Conservation (phyloP, 495 filamentous ascomycete genomes). For the Xylaria curta region DNA sequence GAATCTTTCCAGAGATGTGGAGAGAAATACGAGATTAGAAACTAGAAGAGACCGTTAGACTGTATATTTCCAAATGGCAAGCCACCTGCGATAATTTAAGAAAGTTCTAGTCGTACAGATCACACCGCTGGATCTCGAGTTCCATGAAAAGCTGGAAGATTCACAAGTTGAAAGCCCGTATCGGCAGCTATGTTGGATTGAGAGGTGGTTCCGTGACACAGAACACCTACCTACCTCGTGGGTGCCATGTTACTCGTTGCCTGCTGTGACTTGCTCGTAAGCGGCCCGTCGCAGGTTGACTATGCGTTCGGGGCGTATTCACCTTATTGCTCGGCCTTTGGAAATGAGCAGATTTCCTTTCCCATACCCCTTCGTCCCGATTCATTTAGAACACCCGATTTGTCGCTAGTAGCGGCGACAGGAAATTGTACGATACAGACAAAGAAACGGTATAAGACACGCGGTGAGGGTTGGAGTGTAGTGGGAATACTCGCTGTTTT, state of each 20-base stretch:
- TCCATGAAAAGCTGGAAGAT: slow-evolving; percentile 8
- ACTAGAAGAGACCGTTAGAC: neutral
- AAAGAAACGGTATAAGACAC: slow-evolving; percentile 10
- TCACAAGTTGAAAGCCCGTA: neutral
- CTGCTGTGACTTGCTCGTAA: neutral
- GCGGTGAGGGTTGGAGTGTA: neutral
- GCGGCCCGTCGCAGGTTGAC: neutral
- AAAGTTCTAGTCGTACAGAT: slow-evolving; percentile 1
- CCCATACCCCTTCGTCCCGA: neutral
- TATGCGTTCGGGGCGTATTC: slow-evolving; percentile 11
- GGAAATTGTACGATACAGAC: neutral
- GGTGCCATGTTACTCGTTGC: slow-evolving; percentile 17
- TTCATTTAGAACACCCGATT: slow-evolving; percentile 16
- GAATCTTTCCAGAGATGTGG: neutral
- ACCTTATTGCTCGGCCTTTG: neutral
- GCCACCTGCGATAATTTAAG: slow-evolving; percentile 9
- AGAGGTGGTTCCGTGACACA: slow-evolving; percentile 21
- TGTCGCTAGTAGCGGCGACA: slow-evolving; percentile 1
- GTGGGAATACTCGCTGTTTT: no score
- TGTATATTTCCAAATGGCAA: neutral
- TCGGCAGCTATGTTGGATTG: slow-evolving; percentile 16
- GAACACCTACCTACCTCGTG: slow-evolving; percentile 13
- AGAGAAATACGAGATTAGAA: neutral
- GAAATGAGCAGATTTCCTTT: neutral
- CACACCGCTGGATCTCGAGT: slow-evolving; percentile 18